A percentile compares a stretch with the other conserved stretches of the same genome.
Conservation (phyloP, 345 rosid genomes). For the Alliaria petiolata region DNA sequence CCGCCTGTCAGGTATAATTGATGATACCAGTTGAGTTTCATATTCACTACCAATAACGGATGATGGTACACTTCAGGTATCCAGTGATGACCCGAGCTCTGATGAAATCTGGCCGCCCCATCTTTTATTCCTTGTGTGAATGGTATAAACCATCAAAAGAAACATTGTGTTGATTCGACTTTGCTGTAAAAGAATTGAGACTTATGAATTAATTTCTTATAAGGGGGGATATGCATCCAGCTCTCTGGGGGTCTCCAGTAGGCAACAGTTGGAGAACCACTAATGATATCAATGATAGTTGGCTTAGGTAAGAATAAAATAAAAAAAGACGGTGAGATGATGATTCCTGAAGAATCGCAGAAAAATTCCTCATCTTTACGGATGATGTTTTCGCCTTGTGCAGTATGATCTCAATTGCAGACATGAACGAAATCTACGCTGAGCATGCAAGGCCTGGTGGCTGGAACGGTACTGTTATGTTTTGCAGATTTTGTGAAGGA, state of each 20-base stretch:
- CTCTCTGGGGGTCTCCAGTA: constrained; percentile 67
- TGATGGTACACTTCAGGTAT: too few species aligned
- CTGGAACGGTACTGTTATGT: constrained; percentile 64
- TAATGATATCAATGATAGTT: constrained; percentile 62
- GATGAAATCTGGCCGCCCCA: constrained; percentile 64
- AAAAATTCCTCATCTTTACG: neutral
- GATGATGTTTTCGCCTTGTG: neutral
- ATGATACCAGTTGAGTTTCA: too few species aligned
- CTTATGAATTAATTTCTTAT: neutral
- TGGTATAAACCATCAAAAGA: constrained; percentile 41
- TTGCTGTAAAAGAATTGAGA: neutral
- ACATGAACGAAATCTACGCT: constrained; percentile 73
- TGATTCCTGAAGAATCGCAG: too few species aligned
- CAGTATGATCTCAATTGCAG: constrained; percentile 77
- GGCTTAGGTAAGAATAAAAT: constrained; percentile 52
- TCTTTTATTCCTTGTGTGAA: constrained; percentile 87
- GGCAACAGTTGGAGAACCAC: constrained; percentile 99
- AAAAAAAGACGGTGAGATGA: neutral
- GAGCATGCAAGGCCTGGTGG: constrained; percentile 88
- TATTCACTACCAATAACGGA: too few species aligned
- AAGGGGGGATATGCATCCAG: constrained; percentile 94
- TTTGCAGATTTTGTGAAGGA: neutral
- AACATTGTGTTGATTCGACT: neutral
- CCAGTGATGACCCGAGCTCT: constrained; percentile 88
- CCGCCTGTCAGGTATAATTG: constrained; percentile 72